phyloP scores from a whole-genome alignment of 2,329 filamentous ascomycete genomes.

The Fusarium miscanthi region DNA sequence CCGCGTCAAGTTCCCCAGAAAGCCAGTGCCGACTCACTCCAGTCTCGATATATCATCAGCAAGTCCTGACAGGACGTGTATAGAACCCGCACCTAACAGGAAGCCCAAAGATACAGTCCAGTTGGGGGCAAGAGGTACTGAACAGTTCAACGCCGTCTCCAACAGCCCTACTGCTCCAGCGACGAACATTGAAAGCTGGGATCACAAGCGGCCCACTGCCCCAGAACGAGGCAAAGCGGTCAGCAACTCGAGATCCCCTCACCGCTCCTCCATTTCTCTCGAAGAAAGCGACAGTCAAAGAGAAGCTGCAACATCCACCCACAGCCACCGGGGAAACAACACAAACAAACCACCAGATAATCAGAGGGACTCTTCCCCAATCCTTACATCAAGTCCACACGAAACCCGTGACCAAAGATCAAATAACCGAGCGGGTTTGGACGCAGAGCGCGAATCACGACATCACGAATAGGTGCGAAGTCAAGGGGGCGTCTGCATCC shows the following conservation, averaged over 20 bases:
- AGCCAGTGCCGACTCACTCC: constrained; percentile 7
- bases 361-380: constrained; percentile 8
- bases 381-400: constrained; percentile 17
- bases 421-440: constrained; percentile 32
- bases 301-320: background rate
- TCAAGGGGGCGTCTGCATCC: constrained; percentile 57
- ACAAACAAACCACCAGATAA: constrained; percentile 25
- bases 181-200: constrained; percentile 6
- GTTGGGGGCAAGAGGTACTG: background rate
- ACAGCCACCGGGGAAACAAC: constrained; percentile 27
- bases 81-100: constrained; percentile 28
- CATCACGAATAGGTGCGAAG: constrained; percentile 38
- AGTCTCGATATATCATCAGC: background rate
- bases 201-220: background rate
- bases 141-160: background rate
- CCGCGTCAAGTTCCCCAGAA: constrained; percentile 5
- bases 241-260: constrained; percentile 8
- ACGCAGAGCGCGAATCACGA: constrained; percentile 37
- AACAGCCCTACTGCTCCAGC: constrained; percentile 2
- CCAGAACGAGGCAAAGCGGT: constrained; percentile 7
- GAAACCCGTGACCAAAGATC: constrained; percentile 7
- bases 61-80: background rate
- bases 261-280: background rate
- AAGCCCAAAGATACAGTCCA: background rate
- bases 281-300: background rate